Evolutionary conservation across 768 basidiomycete species (phyloP), one percentile per base, ranked within the genome.

Genomic region (Candolleomyces aberdarensis): DNA sequence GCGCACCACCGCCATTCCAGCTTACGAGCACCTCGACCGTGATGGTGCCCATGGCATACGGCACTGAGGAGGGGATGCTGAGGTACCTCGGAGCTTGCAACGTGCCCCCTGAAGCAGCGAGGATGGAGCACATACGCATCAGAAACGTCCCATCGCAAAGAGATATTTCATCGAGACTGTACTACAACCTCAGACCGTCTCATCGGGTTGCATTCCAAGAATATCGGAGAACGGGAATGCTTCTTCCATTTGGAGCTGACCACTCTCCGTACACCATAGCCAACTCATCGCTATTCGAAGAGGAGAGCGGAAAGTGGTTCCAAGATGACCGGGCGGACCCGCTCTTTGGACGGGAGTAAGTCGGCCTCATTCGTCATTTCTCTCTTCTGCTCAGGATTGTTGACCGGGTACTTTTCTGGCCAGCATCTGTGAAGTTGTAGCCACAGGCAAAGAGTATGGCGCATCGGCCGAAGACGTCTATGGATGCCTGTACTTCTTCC

Each of bases 401-500:
- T 31, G 40, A 26, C 22, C 60, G n/a, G 6, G 3, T 26, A 17
- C 48, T 26, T 29, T 0, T 56, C 62, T 8, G 32, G 9, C 52
- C 58, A 78, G 78, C 60, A 15, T 74, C 43, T 62, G 67, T 36
- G 59, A 66, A 22, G 69, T 78, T 26, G 53, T 79, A 11, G 22
- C 60, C 36, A 65, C 66, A 0, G 78, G 78, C 20, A 70, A 61
- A 56, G 65, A 65, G 2, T 70, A 75, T 31, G 77, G 77, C 9
- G 70, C 74, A 15, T 68, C 65, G 15, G 60, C 67, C 0, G 78
- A 75, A 56, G 79, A 80, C 65, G 66, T 79, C 46, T 77, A 73
- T 54, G 80, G 80, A n/a, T 80, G 78, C 54, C 75, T 80, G 22
- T 78, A 77, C 65, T 78, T 80, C 56, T 72, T 73, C 60, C 50